Conservation (phyloP, 2,329 filamentous ascomycete species). For the Hypoxylon sp. region DNA sequence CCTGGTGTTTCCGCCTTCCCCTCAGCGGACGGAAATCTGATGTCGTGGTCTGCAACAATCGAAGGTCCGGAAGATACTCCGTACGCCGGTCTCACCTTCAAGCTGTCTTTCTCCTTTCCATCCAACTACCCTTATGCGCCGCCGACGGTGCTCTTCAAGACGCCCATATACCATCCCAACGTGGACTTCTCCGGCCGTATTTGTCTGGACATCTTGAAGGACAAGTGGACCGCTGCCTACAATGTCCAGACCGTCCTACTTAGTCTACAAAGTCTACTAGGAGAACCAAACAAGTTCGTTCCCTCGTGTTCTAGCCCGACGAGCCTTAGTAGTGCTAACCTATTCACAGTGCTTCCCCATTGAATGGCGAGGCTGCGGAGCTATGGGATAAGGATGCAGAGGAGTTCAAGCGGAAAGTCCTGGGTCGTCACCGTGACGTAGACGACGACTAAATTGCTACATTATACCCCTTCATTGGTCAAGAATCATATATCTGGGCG, state of each 20-base stretch:
- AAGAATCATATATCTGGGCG: constrained; percentile 39
- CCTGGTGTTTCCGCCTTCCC: constrained; percentile 97
- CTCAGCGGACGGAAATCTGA: constrained; percentile 87
- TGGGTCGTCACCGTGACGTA: constrained; percentile 73
- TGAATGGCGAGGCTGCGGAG: constrained; percentile 96
- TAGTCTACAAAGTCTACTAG: constrained; percentile 93
- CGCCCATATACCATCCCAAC: constrained; percentile 98
- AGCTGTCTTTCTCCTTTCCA: constrained; percentile 92
- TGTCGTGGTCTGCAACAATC: constrained; percentile 95
- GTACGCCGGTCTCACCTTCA: constrained; percentile 89
- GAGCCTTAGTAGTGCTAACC: constrained; percentile 43
- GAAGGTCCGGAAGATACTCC: constrained; percentile 91
- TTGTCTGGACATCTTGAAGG: constrained; percentile 97
- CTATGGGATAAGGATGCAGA: constrained; percentile 91
- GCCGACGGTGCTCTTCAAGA: constrained; percentile 95
- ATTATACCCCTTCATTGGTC: constrained; percentile 31
- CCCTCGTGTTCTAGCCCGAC: background rate
- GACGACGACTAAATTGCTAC: constrained; percentile 69
- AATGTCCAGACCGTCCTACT: constrained; percentile 94
- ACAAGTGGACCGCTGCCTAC: constrained; percentile 98
- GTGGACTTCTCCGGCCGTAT: constrained; percentile 98
- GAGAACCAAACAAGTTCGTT: constrained; percentile 97
- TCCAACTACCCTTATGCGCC: constrained; percentile 93
- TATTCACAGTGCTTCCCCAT: constrained; percentile 80
- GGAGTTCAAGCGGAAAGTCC: constrained; percentile 86